Evolutionary conservation across 78 protist species (phyloP).

Genomic region (Fonticula alba): DNA sequence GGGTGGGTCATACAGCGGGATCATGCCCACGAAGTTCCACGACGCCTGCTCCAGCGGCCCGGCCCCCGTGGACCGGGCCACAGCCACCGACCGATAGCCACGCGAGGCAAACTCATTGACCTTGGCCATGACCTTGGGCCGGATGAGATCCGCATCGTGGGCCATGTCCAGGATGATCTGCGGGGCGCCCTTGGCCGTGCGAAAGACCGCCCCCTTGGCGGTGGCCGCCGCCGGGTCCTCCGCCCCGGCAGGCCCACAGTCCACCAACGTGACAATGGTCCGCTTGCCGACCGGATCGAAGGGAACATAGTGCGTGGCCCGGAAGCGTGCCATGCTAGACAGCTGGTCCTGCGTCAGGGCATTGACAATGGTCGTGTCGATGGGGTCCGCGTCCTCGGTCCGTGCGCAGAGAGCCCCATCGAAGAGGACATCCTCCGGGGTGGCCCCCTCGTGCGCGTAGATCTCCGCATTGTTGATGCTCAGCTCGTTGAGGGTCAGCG

Average conservation of each 20-base stretch:
- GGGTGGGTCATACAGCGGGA: conserved; percentile 75
- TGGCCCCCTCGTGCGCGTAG: not conserved
- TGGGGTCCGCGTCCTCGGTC: conserved; percentile 41
- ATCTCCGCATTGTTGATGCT: conserved; percentile 38
- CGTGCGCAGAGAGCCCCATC: conserved; percentile 18
- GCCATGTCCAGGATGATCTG: conserved; percentile 36
- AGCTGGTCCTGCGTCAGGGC: conserved; percentile 12
- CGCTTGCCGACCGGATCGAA: conserved; percentile 57
- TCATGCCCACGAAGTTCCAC: conserved; percentile 54
- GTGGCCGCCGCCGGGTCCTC: not conserved
- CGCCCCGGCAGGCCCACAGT: conserved; percentile 21
- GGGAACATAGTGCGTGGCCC: conserved; percentile 18
- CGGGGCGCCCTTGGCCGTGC: conserved; percentile 62
- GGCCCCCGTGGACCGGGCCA: conserved; percentile 4
- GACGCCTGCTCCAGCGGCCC: conserved; percentile 16
- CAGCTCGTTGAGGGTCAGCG: conserved; percentile 78
- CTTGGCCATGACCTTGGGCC: conserved; percentile 9
- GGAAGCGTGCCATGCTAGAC: not conserved
- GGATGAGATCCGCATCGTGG: conserved; percentile 24
- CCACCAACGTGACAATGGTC: conserved; percentile 9
- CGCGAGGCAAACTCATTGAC: conserved; percentile 43
- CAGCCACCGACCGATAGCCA: conserved; percentile 59
- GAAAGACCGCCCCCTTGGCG: conserved; percentile 20
- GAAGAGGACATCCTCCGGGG: conserved; percentile 24
- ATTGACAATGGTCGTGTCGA: conserved; percentile 29